Percentiles rank a stretch among this genome's conserved stretches.
These are phyloP conservation scores for Boletellus sp. DNA, from an alignment of 768 basidiomycete species.

Conservation along the genomic window DNA sequence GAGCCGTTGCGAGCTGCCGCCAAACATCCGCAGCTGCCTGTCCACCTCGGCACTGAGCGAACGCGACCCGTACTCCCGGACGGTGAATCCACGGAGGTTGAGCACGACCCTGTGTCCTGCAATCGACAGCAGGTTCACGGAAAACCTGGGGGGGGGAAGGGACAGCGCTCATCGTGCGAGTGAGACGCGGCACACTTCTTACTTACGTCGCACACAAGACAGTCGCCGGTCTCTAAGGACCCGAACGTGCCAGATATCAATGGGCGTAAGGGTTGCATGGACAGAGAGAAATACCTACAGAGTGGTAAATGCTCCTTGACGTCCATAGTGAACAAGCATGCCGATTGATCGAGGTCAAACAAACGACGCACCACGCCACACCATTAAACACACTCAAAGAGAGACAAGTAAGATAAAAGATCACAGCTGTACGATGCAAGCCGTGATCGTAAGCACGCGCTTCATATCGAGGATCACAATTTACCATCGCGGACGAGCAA, in stretches of 20 bases:
- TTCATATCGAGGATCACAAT: too few species aligned
- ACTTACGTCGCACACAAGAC: background rate
- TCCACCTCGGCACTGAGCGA: too few species aligned
- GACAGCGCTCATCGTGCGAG: background rate
- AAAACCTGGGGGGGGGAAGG: constrained; percentile 8
- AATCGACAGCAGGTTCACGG: too few species aligned
- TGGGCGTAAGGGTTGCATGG: background rate
- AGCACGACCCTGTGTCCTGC: constrained; percentile 20
- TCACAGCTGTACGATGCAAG: background rate
- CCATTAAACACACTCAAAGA: background rate
- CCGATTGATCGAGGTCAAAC: too few species aligned
- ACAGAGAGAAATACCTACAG: background rate
- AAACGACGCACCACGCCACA: too few species aligned
- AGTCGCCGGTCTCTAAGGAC: background rate
- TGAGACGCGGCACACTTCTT: background rate
- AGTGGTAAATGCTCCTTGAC: too few species aligned
- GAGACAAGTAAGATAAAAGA: constrained; percentile 5
- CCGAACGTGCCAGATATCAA: too few species aligned
- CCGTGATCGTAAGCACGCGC: background rate
- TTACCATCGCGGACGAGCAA: constrained; percentile 15
- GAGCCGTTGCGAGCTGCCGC: too few species aligned
- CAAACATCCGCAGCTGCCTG: too few species aligned
- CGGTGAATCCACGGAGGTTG: constrained; percentile 5
- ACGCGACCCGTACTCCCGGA: too few species aligned
- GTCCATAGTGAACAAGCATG: too few species aligned